Base-by-base conservation (phyloP, 2,329 filamentous ascomycete species). In the Hypocreales sp. region DNA sequence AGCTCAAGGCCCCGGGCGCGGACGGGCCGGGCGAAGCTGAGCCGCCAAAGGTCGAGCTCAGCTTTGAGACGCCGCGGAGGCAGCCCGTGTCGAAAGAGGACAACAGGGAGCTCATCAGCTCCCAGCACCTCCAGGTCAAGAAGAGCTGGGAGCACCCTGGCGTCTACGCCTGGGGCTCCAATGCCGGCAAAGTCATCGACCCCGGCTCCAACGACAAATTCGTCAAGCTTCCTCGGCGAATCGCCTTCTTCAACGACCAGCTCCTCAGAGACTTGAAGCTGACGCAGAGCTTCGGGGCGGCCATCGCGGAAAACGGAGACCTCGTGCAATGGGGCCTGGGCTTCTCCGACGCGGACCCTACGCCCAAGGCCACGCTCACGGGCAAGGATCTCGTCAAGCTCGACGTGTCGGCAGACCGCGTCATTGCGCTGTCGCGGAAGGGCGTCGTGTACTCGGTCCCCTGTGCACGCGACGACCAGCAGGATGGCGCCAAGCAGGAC, bases 131-230 rank as follows among this genome's bases (percentile, higher is more conserved):
- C 5, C 87, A 94, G 56, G 79, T 93, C 32, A 83, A 80, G 56
- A 72, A 71, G 45, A 92, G 81, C 51, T 73, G 67, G 64, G 70
- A 72, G 51, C 75, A 80, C 33, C 87, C 90, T 0, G 90, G 86
- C 2, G 79, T 95, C 0, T 95, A 92, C 53, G 73, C 79, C 5
- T 98, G 90, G 87, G 90, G 90, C 1, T 83, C 79, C 12, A 98
- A 98, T 43, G 60, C 61, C 11, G 82, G 84, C 33, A 69, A 68
- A 40, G 86, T 93, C n/a, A 81, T 80, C 20, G 84, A 86, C 22
- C 84, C 86, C 1, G 74, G 79, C 35, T 87, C 79, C 7, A 66
- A 77, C 27, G 84, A 93, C 29, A 58, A 60, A 17, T 67, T 76
- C 35, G 63, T 95, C 48, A 94, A 92, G 56, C 72, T 68, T 2